phyloP scores from a whole-genome alignment of 148 eudicot genomes.

The Camellia sinensis region DNA sequence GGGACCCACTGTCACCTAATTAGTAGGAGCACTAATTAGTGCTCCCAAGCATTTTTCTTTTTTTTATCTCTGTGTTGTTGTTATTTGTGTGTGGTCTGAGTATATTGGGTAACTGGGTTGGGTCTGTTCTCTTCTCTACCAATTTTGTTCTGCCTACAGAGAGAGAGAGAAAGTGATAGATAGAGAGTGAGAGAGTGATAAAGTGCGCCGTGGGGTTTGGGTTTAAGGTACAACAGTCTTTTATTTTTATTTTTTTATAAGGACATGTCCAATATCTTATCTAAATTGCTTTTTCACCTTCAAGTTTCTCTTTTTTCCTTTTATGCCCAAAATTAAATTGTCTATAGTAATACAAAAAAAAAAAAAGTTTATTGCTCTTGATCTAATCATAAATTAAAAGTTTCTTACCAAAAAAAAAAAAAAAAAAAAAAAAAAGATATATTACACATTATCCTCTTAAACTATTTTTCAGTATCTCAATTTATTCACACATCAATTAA shows the following conservation, averaged over 20 bases:
- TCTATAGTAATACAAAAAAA: too few relatives aligned
- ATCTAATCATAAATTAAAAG: too few relatives aligned
- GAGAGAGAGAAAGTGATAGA: background rate
- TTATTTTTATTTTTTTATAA: background rate
- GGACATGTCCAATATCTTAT: background rate
- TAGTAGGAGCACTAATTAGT: too few relatives aligned
- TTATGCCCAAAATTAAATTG: background rate
- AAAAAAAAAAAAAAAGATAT: too few relatives aligned
- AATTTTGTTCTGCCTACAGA: background rate
- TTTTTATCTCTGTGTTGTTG: background rate
- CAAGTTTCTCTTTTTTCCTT: background rate
- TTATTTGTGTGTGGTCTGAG: background rate
- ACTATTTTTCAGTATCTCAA: too few relatives aligned
- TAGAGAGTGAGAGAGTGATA: constrained; percentile 2
- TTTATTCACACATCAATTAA: too few relatives aligned
- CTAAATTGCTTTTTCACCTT: background rate
- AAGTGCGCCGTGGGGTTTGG: background rate
- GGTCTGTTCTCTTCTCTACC: constrained; percentile 7
- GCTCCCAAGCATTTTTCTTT: too few relatives aligned
- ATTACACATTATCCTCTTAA: too few relatives aligned
- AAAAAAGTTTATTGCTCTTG: too few relatives aligned
- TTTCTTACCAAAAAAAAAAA: too few relatives aligned
- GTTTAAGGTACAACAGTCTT: background rate
- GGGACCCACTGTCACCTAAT: too few relatives aligned
- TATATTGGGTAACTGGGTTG: background rate